Evolutionary conservation across 345 rosid species (phyloP).

Genomic region (Eutrema yunnanense): DNA sequence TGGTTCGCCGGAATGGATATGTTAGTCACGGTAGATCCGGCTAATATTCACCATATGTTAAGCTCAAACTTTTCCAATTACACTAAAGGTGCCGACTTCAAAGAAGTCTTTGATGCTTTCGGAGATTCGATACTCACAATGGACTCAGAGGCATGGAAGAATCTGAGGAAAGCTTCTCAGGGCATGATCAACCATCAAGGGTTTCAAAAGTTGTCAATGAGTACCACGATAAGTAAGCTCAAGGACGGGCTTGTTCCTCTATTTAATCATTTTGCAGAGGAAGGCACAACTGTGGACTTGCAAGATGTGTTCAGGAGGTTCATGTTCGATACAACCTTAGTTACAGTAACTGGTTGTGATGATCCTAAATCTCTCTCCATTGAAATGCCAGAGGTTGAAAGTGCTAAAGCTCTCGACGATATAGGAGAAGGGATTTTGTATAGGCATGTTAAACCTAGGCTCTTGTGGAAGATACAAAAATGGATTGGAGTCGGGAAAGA

Average conservation of each 20-base stretch:
- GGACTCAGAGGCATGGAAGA: conserved; percentile 22
- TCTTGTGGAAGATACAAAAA: conserved; percentile 36
- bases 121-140: conserved; percentile 18
- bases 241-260: not conserved
- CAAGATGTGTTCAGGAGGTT: conserved; percentile 55
- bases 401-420: conserved; percentile 37
- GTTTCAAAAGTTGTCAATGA: conserved; percentile 11
- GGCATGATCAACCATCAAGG: not conserved
- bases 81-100: conserved; percentile 17
- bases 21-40: conserved; percentile 22
- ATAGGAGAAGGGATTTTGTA: conserved; percentile 16
- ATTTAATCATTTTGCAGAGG: not conserved
- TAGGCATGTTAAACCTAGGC: not conserved
- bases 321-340: conserved; percentile 43
- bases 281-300: conserved; percentile 27
- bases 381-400: conserved; percentile 25
- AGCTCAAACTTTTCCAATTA: conserved; percentile 24
- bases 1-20: conserved; percentile 9
- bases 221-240: not conserved
- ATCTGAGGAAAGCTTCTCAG: conserved; percentile 5
- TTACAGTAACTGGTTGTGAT: conserved; percentile 45
- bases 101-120: conserved; percentile 2
- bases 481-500: conserved; percentile 35
- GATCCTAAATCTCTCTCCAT: conserved; percentile 40
- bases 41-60: conserved; percentile 21